Base-by-base conservation (phyloP, 164 flowering plant species). In the Dillenia turbinata region DNA sequence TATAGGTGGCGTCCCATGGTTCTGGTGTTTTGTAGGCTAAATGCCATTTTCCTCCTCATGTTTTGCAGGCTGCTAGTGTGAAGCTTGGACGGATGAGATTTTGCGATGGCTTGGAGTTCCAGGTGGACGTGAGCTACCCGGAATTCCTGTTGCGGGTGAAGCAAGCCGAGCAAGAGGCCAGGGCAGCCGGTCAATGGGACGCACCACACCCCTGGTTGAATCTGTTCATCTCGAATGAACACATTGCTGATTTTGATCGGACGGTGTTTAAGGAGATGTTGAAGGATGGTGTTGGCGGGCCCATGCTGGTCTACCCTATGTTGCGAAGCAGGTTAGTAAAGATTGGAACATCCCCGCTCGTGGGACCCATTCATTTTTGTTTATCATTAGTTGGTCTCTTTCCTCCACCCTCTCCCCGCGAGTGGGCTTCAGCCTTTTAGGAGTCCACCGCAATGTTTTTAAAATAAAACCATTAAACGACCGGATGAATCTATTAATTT, bases 191-290 rank as follows among this genome's bases (percentile, higher is more conserved):
- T 3, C 77, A 73, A 0, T 90, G 97, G 98, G 84, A 85, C 52
- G 69, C 87, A 12, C 93, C 98, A 8, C 98, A 93, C 77, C 98
- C 97, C 8, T 93, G 98, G 97, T 63, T 93, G 26, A 93, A 93
- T 70, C 40, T 93, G 26, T 77, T 90, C 66, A 79, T 93, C 1
- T 81, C 96, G 1, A 82, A 79, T 56, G 33, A 57, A 0, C 75
- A 85, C 75, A 83, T 93, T 12, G 71, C 54, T 2, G 79, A 74
- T 14, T 90, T 93, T 33, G 84, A 90, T 69, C 85, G 80, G 2
- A 7, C 53, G 68, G 84, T 93, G 15, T 85, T 93, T 63, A 81
- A 90, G 73, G 60, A 55, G 26, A 70, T 85, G 22, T 69, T 93
- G 47, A 82, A 66, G 52, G 71, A 74, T 16, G 98, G 98, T 4